Evolutionary conservation across 1,284 basidiomycete genomes (phyloP).

Genomic region (Malassezia pachydermatis): DNA sequence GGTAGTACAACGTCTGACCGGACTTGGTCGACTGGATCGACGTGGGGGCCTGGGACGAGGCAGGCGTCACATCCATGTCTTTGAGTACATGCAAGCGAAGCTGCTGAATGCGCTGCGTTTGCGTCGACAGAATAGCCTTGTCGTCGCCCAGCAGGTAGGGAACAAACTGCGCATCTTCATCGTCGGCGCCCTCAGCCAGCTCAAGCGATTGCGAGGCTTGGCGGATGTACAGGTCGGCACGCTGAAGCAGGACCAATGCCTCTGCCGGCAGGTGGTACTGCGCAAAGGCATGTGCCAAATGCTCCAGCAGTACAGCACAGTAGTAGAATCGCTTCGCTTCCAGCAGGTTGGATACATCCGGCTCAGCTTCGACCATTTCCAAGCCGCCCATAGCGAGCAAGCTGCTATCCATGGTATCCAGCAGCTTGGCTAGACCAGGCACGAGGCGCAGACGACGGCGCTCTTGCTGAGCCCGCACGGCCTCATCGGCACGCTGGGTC

Average conservation of each 20-base stretch:
- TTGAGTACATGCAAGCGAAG: background rate
- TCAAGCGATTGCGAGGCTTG: slow-evolving; percentile 38
- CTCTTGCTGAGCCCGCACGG: slow-evolving; percentile 23
- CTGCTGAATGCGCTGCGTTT: slow-evolving; percentile 18
- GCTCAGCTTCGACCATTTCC: slow-evolving; percentile 38
- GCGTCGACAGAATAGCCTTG: slow-evolving; percentile 24
- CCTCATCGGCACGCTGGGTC: slow-evolving; percentile 22
- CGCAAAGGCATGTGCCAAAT: slow-evolving; percentile 35
- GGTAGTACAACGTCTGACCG: slow-evolving; percentile 32
- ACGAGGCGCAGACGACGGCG: slow-evolving; percentile 35
- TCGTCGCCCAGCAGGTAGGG: slow-evolving; percentile 17
- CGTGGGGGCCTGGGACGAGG: background rate
- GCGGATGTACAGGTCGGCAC: slow-evolving; percentile 37
- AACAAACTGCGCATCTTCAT: slow-evolving; percentile 33
- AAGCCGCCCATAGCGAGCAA: slow-evolving; percentile 36
- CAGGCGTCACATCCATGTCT: background rate
- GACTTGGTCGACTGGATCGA: slow-evolving; percentile 28
- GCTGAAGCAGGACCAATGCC: slow-evolving; percentile 36
- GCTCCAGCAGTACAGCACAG: slow-evolving; percentile 33
- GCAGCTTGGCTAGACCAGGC: slow-evolving; percentile 39
- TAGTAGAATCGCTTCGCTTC: slow-evolving; percentile 45
- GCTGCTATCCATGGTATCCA: slow-evolving; percentile 36
- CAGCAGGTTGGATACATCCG: slow-evolving; percentile 40
- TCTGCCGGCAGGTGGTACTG: slow-evolving; percentile 27
- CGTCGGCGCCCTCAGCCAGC: slow-evolving; percentile 38